phyloP scores from a whole-genome alignment of 495 filamentous ascomycete genomes.

The Neurospora hispaniola region DNA sequence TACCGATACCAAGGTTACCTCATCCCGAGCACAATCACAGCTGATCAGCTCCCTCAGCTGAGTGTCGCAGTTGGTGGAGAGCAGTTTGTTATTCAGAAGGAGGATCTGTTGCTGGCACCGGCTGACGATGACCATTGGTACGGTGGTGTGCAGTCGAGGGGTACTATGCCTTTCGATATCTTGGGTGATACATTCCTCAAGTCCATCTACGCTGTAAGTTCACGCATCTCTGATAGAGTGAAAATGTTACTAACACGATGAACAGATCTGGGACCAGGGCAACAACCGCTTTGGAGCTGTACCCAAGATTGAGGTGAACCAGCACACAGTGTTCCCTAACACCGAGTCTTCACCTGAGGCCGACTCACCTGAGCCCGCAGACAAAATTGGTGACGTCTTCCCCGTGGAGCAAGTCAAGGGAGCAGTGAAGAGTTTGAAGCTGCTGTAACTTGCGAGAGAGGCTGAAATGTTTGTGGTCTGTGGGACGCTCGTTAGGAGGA shows the following conservation, averaged over 20 bases:
- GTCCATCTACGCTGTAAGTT: slow-evolving; percentile 63
- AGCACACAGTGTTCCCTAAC: slow-evolving; percentile 32
- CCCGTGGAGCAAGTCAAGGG: neutral
- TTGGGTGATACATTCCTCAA: slow-evolving; percentile 67
- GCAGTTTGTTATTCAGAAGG: slow-evolving; percentile 60
- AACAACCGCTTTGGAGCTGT: slow-evolving; percentile 61
- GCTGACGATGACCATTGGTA: slow-evolving; percentile 50
- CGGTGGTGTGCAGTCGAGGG: slow-evolving; percentile 67
- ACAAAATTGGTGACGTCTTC: neutral
- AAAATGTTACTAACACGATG: neutral
- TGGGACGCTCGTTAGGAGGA: neutral
- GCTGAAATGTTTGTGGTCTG: neutral
- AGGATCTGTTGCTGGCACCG: slow-evolving; percentile 55
- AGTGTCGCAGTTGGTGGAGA: slow-evolving; percentile 57
- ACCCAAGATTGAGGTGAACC: slow-evolving; percentile 47
- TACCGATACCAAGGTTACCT: slow-evolving; percentile 54
- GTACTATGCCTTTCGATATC: slow-evolving; percentile 57
- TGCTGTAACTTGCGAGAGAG: neutral
- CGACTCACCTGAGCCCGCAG: neutral
- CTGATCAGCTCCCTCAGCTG: slow-evolving; percentile 52
- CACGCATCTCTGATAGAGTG: neutral
- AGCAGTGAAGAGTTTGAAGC: neutral
- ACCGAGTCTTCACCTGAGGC: slow-evolving; percentile 8
- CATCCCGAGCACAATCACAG: slow-evolving; percentile 48
- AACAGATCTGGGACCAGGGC: slow-evolving; percentile 66